These are phyloP conservation scores for Lathyrus oleraceus DNA, from an alignment of 306 rosid species.

Conservation along the genomic window DNA sequence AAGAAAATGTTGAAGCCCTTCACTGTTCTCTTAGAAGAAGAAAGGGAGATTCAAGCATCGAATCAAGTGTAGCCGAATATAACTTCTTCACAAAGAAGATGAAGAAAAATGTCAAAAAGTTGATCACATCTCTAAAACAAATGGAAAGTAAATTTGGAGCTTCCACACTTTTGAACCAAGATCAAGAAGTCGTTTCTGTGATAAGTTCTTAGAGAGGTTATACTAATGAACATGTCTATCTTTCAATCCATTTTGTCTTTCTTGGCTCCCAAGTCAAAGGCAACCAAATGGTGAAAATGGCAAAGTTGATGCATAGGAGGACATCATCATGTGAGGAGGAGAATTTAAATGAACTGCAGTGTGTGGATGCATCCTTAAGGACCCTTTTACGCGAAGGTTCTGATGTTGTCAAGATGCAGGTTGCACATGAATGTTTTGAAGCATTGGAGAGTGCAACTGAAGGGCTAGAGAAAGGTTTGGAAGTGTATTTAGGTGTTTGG, in stretches of 20 bases:
- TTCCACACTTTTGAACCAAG: constrained; percentile 33
- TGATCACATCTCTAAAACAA: constrained; percentile 42
- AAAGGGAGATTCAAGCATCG: constrained; percentile 53
- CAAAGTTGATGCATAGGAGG: background rate
- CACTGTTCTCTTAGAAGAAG: constrained; percentile 65
- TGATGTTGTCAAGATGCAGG: background rate
- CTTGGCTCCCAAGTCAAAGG: constrained; percentile 40
- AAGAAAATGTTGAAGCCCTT: constrained; percentile 54
- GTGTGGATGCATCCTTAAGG: background rate
- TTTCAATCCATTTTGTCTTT: constrained; percentile 50
- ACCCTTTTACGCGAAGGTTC: background rate
- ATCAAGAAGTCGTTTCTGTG: constrained; percentile 38
- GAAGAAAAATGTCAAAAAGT: constrained; percentile 55
- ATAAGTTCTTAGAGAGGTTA: constrained; percentile 47
- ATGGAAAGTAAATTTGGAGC: constrained; percentile 48
- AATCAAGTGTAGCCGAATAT: constrained; percentile 45
- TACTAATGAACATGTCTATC: constrained; percentile 34
- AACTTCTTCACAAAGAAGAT: constrained; percentile 48
- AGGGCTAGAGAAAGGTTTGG: background rate
- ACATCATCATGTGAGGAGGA: background rate
- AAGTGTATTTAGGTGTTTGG: background rate
- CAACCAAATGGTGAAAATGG: background rate
- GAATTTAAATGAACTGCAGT: background rate
- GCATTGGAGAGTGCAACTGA: background rate
- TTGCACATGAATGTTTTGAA: background rate